A percentile compares a stretch with the other conserved stretches of the same genome.
Evolutionary conservation across 2,329 filamentous ascomycete species (phyloP).

Genomic region (Phyllosticta ampelicida): DNA sequence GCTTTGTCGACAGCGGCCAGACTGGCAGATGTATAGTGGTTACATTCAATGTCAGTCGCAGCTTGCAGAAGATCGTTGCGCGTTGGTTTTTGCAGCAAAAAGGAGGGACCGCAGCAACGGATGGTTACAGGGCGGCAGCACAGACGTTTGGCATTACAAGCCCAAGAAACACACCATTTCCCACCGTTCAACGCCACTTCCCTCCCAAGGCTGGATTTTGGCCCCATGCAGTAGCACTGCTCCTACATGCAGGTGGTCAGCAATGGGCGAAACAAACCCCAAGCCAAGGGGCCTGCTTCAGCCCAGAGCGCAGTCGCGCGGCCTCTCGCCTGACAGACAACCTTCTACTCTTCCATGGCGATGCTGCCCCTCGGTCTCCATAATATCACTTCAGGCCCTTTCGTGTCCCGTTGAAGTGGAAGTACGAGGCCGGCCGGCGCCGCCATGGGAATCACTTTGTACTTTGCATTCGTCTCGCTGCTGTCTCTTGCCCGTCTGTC

Average conservation of each 20-base stretch:
- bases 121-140: background rate
- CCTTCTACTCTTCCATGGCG: background rate
- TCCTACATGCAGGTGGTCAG: background rate
- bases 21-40: too few species aligned
- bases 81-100: background rate
- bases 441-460: background rate
- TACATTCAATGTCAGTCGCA: too few species aligned
- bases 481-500: background rate
- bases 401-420: background rate
- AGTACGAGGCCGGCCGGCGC: background rate
- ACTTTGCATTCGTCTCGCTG: background rate
- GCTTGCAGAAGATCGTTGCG: background rate
- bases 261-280: background rate
- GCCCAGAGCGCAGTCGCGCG: background rate
- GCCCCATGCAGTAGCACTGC: background rate
- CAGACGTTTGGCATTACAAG: background rate
- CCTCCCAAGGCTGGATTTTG: background rate
- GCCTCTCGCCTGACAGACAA: too few species aligned
- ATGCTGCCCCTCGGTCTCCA: background rate
- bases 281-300: background rate
- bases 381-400: background rate
- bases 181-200: background rate
- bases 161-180: background rate
- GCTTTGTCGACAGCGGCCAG: too few species aligned
- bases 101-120: background rate